Evolutionary conservation across 768 basidiomycete genomes (phyloP).

Genomic region (Mycena maculata): DNA sequence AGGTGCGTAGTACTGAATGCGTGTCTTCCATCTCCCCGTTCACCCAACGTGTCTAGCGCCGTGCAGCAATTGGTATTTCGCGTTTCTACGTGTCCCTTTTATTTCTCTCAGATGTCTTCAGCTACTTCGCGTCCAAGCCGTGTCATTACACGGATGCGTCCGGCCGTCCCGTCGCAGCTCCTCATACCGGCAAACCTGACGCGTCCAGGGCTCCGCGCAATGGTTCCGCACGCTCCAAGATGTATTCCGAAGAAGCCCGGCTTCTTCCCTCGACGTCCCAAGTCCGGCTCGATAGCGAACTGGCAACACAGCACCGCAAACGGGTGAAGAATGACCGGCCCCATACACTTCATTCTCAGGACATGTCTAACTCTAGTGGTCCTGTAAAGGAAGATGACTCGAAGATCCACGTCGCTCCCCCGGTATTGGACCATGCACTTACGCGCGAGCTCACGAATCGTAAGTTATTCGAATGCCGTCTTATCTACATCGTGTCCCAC

Average conservation of each 20-base stretch:
- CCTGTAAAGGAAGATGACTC: constrained; percentile 48
- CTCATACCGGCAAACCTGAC: constrained; percentile 61
- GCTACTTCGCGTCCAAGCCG: constrained; percentile 83
- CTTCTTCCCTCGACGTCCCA: constrained; percentile 40
- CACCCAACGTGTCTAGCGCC: constrained; percentile 64
- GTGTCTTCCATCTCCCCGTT: constrained; percentile 24
- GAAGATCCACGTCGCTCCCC: constrained; percentile 54
- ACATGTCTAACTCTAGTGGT: constrained; percentile 50
- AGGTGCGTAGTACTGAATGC: constrained; percentile 60
- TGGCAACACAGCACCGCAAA: constrained; percentile 56
- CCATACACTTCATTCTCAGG: constrained; percentile 50
- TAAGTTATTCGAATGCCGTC: constrained; percentile 53
- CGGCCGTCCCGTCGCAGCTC: constrained; percentile 85
- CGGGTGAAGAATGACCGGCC: constrained; percentile 60
- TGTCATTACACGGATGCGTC: constrained; percentile 86
- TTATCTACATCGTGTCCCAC: not conserved
- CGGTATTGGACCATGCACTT: constrained; percentile 68
- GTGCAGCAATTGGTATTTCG: constrained; percentile 79
- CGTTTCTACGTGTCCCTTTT: constrained; percentile 18
- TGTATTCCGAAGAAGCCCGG: constrained; percentile 29
- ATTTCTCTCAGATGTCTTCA: constrained; percentile 43
- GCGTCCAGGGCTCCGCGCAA: constrained; percentile 35
- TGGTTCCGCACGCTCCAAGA: constrained; percentile 23
- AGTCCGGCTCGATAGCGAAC: constrained; percentile 49
- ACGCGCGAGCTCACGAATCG: constrained; percentile 82